A percentile compares a stretch with the other conserved stretches of the same genome.
Evolutionary conservation across 768 basidiomycete species (phyloP).

Genomic region (Termitomyces sp.): DNA sequence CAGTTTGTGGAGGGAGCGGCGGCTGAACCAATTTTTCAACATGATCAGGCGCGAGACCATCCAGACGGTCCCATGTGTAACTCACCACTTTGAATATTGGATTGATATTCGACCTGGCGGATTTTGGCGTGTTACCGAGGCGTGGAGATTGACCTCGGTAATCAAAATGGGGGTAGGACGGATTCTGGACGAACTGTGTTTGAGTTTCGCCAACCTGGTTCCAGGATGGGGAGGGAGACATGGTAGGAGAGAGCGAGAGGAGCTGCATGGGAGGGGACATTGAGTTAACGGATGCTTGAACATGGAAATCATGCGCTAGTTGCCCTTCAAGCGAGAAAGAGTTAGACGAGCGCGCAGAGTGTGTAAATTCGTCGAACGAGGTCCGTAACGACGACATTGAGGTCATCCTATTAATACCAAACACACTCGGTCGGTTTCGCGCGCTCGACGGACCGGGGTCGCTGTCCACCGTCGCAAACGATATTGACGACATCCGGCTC

Average conservation of each 20-base stretch:
- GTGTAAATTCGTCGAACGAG: constrained; percentile 70
- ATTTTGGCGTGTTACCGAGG: constrained; percentile 59
- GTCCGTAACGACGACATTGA: constrained; percentile 75
- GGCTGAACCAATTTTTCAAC: constrained; percentile 42
- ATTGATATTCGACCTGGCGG: constrained; percentile 72
- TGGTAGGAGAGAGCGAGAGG: constrained; percentile 68
- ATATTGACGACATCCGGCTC: constrained; percentile 73
- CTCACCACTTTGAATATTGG: constrained; percentile 91
- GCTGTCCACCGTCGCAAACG: constrained; percentile 81
- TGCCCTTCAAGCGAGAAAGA: constrained; percentile 77
- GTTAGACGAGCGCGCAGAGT: constrained; percentile 76
- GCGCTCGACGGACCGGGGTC: constrained; percentile 77
- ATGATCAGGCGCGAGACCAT: constrained; percentile 35
- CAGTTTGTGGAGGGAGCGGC: constrained; percentile 47
- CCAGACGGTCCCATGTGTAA: constrained; percentile 40
- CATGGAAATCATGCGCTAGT: constrained; percentile 70
- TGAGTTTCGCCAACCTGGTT: constrained; percentile 44
- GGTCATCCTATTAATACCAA: constrained; percentile 72
- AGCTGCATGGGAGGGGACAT: constrained; percentile 76
- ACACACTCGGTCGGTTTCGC: constrained; percentile 60
- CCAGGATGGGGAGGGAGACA: constrained; percentile 57
- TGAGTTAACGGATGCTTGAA: constrained; percentile 66
- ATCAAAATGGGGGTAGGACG: constrained; percentile 49
- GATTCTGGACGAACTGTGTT: constrained; percentile 26
- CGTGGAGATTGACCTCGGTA: constrained; percentile 56